Percentiles rank a stretch among this genome's conserved stretches.
phyloP scores from a whole-genome alignment of 2,329 filamentous ascomycete genomes.

The Colletotrichum sublineola region DNA sequence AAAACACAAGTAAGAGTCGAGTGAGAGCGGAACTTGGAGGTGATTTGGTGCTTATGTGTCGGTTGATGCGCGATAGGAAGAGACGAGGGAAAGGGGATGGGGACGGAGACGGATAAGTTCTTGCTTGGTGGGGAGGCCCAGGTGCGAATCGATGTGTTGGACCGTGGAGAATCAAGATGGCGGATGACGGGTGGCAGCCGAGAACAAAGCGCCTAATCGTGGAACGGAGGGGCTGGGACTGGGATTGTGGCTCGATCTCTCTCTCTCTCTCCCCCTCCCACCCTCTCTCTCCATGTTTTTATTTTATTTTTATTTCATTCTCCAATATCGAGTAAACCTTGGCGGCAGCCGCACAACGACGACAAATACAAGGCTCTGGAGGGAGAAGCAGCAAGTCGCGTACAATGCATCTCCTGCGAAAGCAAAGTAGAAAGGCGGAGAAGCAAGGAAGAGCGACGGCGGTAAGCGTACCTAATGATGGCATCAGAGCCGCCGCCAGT shows the following conservation, averaged over 20 bases:
- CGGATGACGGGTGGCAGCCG: background rate
- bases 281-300: too few relatives aligned
- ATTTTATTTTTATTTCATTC: too few relatives aligned
- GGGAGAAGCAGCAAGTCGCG: background rate
- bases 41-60: conserved; percentile 21
- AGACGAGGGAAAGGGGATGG: background rate
- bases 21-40: conserved; percentile 23
- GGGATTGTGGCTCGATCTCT: background rate
- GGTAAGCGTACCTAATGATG: background rate
- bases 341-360: background rate
- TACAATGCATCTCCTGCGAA: background rate
- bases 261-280: too few relatives aligned
- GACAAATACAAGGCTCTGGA: background rate
- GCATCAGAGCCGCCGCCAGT: background rate
- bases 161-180: background rate
- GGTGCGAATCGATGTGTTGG: background rate
- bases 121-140: conserved; percentile 7
- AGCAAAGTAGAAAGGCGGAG: background rate
- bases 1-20: conserved; percentile 26
- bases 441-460: background rate
- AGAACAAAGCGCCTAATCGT: background rate
- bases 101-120: background rate
- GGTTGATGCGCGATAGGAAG: conserved; percentile 32
- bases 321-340: background rate
- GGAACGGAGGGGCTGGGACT: background rate